Evolutionary conservation across 345 rosid genomes (phyloP).

Genomic region (Aquilaria malaccensis): DNA sequence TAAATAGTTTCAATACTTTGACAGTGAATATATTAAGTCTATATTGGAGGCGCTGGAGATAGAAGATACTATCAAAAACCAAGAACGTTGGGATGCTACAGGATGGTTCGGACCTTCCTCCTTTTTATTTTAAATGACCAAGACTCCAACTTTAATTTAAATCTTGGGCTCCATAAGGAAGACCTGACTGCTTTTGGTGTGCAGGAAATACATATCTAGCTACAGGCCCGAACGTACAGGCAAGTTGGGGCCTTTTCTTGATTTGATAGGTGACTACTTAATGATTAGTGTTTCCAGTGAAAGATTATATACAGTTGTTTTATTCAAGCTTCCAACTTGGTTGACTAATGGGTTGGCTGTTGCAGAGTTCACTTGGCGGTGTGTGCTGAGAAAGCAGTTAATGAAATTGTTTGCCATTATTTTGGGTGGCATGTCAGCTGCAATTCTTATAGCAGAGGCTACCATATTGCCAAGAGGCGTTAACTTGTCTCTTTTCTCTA

Average conservation of each 20-base stretch:
- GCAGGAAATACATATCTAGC: slow-evolving; percentile 72
- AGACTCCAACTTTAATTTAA: neutral
- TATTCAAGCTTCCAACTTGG: neutral
- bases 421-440: slow-evolving; percentile 58
- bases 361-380: slow-evolving; percentile 67
- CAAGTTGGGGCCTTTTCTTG: slow-evolving; percentile 39
- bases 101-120: slow-evolving; percentile 53
- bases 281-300: neutral
- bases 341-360: slow-evolving; percentile 7
- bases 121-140: neutral
- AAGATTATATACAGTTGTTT: neutral
- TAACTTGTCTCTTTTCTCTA: slow-evolving; percentile 66
- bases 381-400: slow-evolving; percentile 44
- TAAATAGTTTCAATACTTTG: slow-evolving; percentile 10
- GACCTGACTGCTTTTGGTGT: neutral
- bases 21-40: slow-evolving; percentile 55
- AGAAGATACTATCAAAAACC: slow-evolving; percentile 66
- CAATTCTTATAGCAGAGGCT: slow-evolving; percentile 79
- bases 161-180: neutral
- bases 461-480: slow-evolving; percentile 48
- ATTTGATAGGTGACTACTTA: slow-evolving; percentile 42
- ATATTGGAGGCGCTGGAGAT: slow-evolving; percentile 62
- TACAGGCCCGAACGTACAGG: slow-evolving; percentile 50
- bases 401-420: slow-evolving; percentile 50
- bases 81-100: slow-evolving; percentile 47